Evolutionary conservation across 257 asterid genomes (phyloP).

Genomic region (Solanum commersonii): DNA sequence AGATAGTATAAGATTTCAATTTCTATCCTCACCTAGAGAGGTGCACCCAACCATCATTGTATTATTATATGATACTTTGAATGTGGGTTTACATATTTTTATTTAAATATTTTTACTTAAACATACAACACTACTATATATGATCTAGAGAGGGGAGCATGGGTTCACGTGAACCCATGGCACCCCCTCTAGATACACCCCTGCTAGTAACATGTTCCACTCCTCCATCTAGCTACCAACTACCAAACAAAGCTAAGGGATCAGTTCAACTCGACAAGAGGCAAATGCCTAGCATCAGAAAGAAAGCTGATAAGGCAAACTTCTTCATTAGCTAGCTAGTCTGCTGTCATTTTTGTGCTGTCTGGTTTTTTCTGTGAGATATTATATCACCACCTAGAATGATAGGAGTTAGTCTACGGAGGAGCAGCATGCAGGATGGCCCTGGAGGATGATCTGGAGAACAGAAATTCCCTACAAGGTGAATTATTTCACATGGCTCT

Average conservation of each 20-base stretch:
- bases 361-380: not conserved
- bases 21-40: not conserved
- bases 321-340: not conserved
- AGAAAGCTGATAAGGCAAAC: not conserved
- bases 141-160: not conserved
- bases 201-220: not conserved
- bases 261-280: not conserved
- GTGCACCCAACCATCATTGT: not conserved
- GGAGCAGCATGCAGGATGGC: too few species aligned
- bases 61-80: too few species aligned
- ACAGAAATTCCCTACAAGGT: too few species aligned
- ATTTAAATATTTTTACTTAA: too few species aligned
- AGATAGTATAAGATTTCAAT: not conserved
- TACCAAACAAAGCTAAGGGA: not conserved
- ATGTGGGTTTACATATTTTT: not conserved
- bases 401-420: too few species aligned
- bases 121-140: not conserved
- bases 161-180: not conserved
- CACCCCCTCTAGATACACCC: not conserved
- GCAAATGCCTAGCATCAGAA: not conserved
- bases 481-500: too few species aligned
- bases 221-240: not conserved
- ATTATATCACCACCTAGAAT: not conserved
- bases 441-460: too few species aligned
- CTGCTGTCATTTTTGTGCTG: not conserved